A percentile compares a stretch with the other conserved stretches of the same genome.
These are phyloP conservation scores for Oemleria cerasiformis DNA, from an alignment of 306 rosid genomes.

Conservation along the genomic window DNA sequence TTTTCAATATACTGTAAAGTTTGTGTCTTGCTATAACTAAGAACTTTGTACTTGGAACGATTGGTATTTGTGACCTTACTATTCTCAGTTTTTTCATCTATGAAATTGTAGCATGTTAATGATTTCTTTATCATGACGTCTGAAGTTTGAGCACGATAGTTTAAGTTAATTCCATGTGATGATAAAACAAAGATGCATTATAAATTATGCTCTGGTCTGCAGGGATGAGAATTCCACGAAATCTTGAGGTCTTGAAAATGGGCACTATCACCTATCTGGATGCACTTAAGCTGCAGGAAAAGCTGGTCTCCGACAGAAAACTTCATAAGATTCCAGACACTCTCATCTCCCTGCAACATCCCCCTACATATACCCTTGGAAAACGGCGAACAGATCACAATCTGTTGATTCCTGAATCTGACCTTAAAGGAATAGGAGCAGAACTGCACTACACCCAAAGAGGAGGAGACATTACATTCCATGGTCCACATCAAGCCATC, in stretches of 20 bases:
- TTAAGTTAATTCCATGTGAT: slow-evolving; percentile 15
- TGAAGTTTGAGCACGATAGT: not conserved
- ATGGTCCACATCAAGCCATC: slow-evolving; percentile 87
- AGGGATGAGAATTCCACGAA: slow-evolving; percentile 64
- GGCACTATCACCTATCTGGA: slow-evolving; percentile 65
- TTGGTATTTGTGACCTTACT: not conserved
- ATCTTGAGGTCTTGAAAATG: slow-evolving; percentile 81
- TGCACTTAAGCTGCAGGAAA: slow-evolving; percentile 68
- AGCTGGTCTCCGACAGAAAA: slow-evolving; percentile 63
- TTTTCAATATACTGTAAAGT: not conserved
- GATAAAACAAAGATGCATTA: not conserved
- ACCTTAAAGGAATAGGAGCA: slow-evolving; percentile 68
- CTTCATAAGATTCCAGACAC: slow-evolving; percentile 51
- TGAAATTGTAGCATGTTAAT: not conserved
- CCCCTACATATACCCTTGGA: slow-evolving; percentile 85
- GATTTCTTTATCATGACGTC: not conserved
- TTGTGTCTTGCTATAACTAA: not conserved
- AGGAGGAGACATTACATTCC: slow-evolving; percentile 92
- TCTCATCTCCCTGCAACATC: slow-evolving; percentile 73
- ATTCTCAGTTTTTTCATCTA: not conserved
- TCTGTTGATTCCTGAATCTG: slow-evolving; percentile 58
- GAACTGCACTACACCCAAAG: slow-evolving; percentile 69
- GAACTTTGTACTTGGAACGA: not conserved
- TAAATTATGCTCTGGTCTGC: slow-evolving; percentile 24
- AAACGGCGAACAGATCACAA: slow-evolving; percentile 77